Evolutionary conservation across 768 basidiomycete species (phyloP).

Genomic region (Lentinula guzmanii): DNA sequence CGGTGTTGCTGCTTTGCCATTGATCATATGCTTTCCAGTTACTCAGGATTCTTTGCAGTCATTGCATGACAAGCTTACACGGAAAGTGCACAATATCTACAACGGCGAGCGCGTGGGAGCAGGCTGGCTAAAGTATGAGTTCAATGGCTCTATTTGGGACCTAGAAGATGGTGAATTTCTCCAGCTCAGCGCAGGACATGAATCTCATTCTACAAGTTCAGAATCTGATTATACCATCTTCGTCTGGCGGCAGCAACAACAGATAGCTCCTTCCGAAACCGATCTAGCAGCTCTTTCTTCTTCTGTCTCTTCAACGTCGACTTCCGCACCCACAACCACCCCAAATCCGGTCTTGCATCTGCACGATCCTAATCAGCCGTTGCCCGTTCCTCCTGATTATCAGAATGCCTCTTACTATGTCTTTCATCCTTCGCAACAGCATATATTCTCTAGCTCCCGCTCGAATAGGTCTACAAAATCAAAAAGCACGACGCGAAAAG

Average conservation of each 20-base stretch:
- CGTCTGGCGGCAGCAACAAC: constrained; percentile 59
- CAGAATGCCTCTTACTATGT: constrained; percentile 67
- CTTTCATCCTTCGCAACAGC: constrained; percentile 38
- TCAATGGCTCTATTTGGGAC: constrained; percentile 73
- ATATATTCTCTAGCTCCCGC: constrained; percentile 22
- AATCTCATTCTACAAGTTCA: constrained; percentile 15
- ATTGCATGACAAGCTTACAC: constrained; percentile 66
- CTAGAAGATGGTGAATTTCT: constrained; percentile 73
- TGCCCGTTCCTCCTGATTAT: constrained; percentile 60
- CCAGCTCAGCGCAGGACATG: neutral
- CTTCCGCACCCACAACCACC: neutral
- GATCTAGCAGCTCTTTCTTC: constrained; percentile 11
- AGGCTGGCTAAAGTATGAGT: constrained; percentile 87
- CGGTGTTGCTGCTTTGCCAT: neutral
- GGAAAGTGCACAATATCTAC: constrained; percentile 56
- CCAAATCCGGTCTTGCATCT: constrained; percentile 54
- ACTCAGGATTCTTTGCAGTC: constrained; percentile 59
- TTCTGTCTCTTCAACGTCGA: neutral
- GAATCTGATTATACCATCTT: constrained; percentile 90
- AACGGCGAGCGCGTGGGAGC: constrained; percentile 57
- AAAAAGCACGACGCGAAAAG: constrained; percentile 32
- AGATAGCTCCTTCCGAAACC: constrained; percentile 15
- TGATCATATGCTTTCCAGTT: constrained; percentile 34
- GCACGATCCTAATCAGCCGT: constrained; percentile 50
- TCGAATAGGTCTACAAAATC: constrained; percentile 25